Evolutionary conservation across 306 rosid species (phyloP).

Genomic region (Castanea mollissima): DNA sequence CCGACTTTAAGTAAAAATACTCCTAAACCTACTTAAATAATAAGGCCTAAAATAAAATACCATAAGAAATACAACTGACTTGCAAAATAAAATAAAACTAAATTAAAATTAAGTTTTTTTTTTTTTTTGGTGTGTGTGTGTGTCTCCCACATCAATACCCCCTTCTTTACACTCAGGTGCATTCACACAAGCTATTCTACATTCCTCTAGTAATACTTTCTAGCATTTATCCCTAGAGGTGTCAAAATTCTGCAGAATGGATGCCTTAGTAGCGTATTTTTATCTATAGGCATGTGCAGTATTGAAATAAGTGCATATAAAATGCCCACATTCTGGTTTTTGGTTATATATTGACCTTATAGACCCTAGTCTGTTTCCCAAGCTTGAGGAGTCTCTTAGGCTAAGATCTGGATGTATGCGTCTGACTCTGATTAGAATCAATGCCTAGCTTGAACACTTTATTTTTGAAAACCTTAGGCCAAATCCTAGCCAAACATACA

Average conservation of each 20-base stretch:
- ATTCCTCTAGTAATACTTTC: no score
- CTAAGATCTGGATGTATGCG: not conserved
- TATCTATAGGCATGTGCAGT: not conserved
- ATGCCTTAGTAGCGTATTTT: not conserved
- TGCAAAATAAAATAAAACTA: no score
- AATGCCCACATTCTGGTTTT: not conserved
- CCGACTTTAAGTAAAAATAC: no score
- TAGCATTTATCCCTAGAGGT: no score
- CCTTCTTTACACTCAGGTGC: no score
- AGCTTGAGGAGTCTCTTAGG: not conserved
- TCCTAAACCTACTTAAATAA: no score
- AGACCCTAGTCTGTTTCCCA: not conserved
- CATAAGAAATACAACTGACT: no score
- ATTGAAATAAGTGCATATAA: not conserved
- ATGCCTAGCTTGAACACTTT: not conserved
- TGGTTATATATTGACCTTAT: not conserved
- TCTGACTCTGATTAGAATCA: not conserved
- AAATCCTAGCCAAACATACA: not conserved
- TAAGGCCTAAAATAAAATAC: no score
- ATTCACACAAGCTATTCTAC: no score
- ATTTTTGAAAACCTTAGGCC: not conserved
- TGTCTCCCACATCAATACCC: no score
- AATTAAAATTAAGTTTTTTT: no score
- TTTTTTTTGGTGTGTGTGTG: no score
- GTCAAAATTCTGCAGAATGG: not conserved